These are phyloP conservation scores for Brassica rapa DNA, from an alignment of 345 rosid genomes.

Conservation along the genomic window DNA sequence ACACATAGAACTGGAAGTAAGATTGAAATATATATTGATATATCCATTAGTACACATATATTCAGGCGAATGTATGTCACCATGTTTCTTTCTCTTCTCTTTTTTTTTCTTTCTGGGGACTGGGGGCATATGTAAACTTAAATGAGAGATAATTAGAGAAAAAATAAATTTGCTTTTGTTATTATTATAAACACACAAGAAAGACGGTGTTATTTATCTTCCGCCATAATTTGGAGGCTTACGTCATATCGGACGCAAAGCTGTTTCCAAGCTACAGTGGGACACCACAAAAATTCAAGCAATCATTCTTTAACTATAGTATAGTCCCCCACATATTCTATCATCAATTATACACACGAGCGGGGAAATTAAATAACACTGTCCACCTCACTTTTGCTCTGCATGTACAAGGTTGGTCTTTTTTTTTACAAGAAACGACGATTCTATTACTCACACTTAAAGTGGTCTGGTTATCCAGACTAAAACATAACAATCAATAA, in stretches of 20 bases:
- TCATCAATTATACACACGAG: constrained; percentile 12
- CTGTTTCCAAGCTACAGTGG: constrained; percentile 31
- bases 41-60: background rate
- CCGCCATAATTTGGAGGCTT: constrained; percentile 22
- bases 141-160: background rate
- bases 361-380: background rate
- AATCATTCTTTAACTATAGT: background rate
- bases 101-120: background rate
- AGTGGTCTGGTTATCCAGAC: too few species aligned
- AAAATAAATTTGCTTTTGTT: background rate
- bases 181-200: background rate
- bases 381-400: background rate
- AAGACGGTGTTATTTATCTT: constrained; percentile 27
- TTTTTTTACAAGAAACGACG: too few species aligned
- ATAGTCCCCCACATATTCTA: background rate
- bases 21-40: background rate
- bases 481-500: too few species aligned
- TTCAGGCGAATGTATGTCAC: background rate
- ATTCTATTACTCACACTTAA: too few species aligned
- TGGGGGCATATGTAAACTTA: background rate
- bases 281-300: background rate
- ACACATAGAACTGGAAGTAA: background rate
- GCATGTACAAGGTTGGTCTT: background rate
- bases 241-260: constrained; percentile 36
- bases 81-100: background rate